Conservation (phyloP, 768 basidiomycete species). For the Chlorophyllum brunneum region DNA sequence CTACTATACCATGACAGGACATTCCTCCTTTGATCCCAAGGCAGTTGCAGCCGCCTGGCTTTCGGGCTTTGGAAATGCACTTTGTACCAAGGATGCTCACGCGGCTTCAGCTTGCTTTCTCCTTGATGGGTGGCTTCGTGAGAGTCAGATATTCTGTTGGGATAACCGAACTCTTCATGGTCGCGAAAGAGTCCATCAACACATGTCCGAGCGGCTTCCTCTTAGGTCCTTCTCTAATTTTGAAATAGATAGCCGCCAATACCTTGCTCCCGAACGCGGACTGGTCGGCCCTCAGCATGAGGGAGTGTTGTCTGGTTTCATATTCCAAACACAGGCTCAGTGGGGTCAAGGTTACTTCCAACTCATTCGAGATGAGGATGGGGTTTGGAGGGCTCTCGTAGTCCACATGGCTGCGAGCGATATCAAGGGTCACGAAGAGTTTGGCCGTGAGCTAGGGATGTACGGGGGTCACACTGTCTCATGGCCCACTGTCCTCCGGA, state of each 20-base stretch:
- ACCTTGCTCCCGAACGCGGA: slow-evolving; percentile 3
- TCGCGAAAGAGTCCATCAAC: background rate
- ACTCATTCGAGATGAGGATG: background rate
- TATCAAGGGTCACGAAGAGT: slow-evolving; percentile 8
- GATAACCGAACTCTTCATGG: slow-evolving; percentile 9
- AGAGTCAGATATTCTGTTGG: slow-evolving; percentile 10
- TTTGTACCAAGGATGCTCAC: background rate
- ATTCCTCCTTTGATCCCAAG: background rate
- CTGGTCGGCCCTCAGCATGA: background rate
- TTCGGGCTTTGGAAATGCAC: background rate
- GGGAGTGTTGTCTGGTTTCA: slow-evolving; percentile 4
- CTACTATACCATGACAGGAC: background rate
- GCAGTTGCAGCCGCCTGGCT: slow-evolving; percentile 3
- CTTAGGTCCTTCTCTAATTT: slow-evolving; percentile 5
- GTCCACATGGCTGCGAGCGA: background rate
- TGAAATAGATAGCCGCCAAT: background rate
- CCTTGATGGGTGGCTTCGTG: slow-evolving; percentile 8
- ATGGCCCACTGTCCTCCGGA: background rate
- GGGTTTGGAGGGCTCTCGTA: slow-evolving; percentile 4
- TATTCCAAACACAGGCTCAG: slow-evolving; percentile 6
- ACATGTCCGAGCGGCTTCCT: background rate
- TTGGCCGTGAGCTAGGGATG: background rate
- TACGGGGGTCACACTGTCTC: slow-evolving; percentile 3
- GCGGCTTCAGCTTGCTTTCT: background rate
- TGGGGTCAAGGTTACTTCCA: slow-evolving; percentile 10